Base-by-base conservation (phyloP, 2,329 filamentous ascomycete species). In the Tolypocladium ophioglossoides region DNA sequence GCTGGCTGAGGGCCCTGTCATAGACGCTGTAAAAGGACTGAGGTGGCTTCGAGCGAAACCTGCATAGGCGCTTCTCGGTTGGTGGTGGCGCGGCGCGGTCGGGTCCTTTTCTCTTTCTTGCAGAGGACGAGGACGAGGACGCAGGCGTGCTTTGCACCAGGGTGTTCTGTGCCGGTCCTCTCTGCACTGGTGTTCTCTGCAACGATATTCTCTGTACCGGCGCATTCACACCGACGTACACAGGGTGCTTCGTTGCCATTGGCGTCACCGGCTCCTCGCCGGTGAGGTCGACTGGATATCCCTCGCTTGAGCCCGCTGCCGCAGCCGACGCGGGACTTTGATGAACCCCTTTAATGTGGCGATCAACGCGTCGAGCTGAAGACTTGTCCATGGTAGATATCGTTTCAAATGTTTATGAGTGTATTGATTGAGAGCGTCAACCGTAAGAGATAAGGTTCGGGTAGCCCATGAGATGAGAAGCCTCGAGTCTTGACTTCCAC, bases 1-100 rank as follows among this genome's bases (percentile, higher is more conserved):
- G 67, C 56, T 77, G 74, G 2, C 65, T 66, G 1, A 68, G 66
- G 5, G 75, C 74, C 18, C 74, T 67, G 0, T 64, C 58, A 53
- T 72, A 74, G 38, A 75, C 58, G 3, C 65, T 61, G 30, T 62
- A 20, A 53, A 76, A 76, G 12, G 59, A 55, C 38, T 65, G 61
- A 1, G 72, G 70, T 10, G 72, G 57, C 8, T 66, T 55, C 2
- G 62, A 14, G 16, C 72, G 66, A 52, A 70, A 72, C 53, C 58
- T 58, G 30, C 69, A 65, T 4, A 67, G 56, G 16, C 72, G 66
- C 59, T 72, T 73, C 55, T 74, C 72, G 11, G 55, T 57, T 0
- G 53, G 49, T 20, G 55, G 35, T 4, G 56, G 51, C 2, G 52
- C n/a, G n/a, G 22, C 37, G 2, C 18, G 35, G 40, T 27, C 27